phyloP scores from a whole-genome alignment of 805 yeast genomes.

The Candida broadrunensis region DNA sequence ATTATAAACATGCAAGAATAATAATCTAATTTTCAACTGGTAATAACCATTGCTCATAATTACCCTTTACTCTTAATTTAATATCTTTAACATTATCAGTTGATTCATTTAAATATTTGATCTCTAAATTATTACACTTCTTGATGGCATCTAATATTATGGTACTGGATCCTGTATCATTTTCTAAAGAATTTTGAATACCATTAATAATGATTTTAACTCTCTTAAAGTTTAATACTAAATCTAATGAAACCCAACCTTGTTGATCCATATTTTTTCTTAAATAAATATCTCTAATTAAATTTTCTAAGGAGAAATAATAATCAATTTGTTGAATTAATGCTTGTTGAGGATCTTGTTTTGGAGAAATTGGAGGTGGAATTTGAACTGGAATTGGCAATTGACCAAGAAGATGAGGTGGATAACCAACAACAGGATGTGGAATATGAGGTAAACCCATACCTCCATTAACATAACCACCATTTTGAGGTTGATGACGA shows the following conservation, averaged over 20 bases:
- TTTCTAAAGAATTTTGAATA: constrained; percentile 31
- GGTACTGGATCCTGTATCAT: constrained; percentile 19
- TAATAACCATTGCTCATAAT: constrained; percentile 69
- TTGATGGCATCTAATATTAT: constrained; percentile 53
- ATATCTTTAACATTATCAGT: constrained; percentile 38
- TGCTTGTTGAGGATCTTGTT: constrained; percentile 44
- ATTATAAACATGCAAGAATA: no score
- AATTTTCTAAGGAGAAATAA: constrained; percentile 84
- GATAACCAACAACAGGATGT: constrained; percentile 3
- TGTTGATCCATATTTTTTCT: constrained; percentile 75
- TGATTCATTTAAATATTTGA: constrained; percentile 31
- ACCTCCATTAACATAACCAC: constrained; percentile 8
- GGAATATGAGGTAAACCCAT: constrained; percentile 7
- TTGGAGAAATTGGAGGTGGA: constrained; percentile 47
- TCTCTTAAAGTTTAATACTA: constrained; percentile 71
- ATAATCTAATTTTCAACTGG: constrained; percentile 2
- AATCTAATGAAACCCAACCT: constrained; percentile 67
- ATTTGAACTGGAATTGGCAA: constrained; percentile 24
- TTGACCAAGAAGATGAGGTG: constrained; percentile 7
- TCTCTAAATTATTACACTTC: constrained; percentile 52
- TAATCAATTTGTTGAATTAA: constrained; percentile 72
- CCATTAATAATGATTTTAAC: constrained; percentile 54
- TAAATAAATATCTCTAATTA: constrained; percentile 78
- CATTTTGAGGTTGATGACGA: constrained; percentile 19
- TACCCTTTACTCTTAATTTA: constrained; percentile 58